Evolutionary conservation across 176 grass and related monocot species (phyloP).

Genomic region (Musa troglodytarum): DNA sequence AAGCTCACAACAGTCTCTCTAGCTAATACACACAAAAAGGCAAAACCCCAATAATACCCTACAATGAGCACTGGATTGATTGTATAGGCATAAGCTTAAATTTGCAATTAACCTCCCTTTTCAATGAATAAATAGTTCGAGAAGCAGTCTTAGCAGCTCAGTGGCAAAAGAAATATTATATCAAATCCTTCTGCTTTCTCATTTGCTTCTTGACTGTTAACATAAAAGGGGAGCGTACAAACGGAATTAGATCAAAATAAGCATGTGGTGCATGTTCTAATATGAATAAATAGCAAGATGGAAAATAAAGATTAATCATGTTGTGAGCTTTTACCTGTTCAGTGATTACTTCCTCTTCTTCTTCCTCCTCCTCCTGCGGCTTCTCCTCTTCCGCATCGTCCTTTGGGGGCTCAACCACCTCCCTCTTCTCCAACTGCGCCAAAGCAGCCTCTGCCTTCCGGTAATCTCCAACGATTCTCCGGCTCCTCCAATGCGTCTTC

Average conservation of each 20-base stretch:
- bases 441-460: conserved; percentile 60
- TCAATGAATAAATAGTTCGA: no score
- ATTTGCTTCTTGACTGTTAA: no score
- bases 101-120: no score
- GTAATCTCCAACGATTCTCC: conserved; percentile 45
- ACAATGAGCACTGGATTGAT: no score
- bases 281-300: neutral
- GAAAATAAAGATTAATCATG: neutral
- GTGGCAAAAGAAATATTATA: no score
- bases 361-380: conserved; percentile 41
- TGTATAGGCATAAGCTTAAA: no score
- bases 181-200: no score
- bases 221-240: no score
- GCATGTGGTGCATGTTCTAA: neutral
- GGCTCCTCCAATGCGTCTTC: conserved; percentile 57
- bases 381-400: conserved; percentile 11
- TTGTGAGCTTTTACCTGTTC: conserved; percentile 47
- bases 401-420: conserved; percentile 29
- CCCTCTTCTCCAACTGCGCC: conserved; percentile 59
- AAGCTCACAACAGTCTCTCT: no score
- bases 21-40: no score
- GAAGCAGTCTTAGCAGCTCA: no score
- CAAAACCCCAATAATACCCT: no score
- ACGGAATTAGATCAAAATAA: neutral
- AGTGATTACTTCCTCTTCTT: conserved; percentile 66